Base-by-base conservation (phyloP, 306 rosid species). In the Lablab purpureus region DNA sequence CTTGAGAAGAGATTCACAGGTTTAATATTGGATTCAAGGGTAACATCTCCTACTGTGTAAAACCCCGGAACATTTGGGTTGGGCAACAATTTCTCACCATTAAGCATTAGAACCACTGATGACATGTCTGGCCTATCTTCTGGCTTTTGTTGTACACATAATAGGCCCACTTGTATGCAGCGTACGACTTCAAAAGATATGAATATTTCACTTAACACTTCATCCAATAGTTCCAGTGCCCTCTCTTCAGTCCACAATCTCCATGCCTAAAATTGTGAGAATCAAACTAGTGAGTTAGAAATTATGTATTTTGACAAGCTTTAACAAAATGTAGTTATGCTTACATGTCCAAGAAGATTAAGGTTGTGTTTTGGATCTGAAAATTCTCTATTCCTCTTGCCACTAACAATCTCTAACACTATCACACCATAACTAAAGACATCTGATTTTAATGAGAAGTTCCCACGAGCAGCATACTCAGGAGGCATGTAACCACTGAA, bases 401-500 rank as follows among this genome's bases (percentile, higher is more conserved):
- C 79, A 41, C 82, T 77, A 0, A 82, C 19, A 60, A 76, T 50
- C 69, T 82, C 85, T n/a, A 82, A 6, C 7, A 82, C 45, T 49
- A 82, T 69, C 1, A 71, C 82, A 3, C 86, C 82, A 62, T 63
- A 82, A 40, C 86, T 71, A 45, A 77, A 77, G 1, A 82, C 82
- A 54, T 82, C 82, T 1, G 79, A 71, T 64, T 82, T 82, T 1
- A 45, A 2, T 0, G 86, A 82, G 62, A 63, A 82, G 21, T 22
- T 56, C 0, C 82, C 82, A 21, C 18, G 75, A 10, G 28, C 30
- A 4, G 27, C 86, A 54, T 82, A 71, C 64, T 82, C 82, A 2
- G 86, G 82, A 41, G 86, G 49, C 68, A 82, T 82, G 66, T 82
- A 82, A 54, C 86, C 82, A 64, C 79, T 82, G 51, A 46, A 54